phyloP scores from a whole-genome alignment of 1,139 yeast species.

The Sugiyamaella xylanicola region DNA sequence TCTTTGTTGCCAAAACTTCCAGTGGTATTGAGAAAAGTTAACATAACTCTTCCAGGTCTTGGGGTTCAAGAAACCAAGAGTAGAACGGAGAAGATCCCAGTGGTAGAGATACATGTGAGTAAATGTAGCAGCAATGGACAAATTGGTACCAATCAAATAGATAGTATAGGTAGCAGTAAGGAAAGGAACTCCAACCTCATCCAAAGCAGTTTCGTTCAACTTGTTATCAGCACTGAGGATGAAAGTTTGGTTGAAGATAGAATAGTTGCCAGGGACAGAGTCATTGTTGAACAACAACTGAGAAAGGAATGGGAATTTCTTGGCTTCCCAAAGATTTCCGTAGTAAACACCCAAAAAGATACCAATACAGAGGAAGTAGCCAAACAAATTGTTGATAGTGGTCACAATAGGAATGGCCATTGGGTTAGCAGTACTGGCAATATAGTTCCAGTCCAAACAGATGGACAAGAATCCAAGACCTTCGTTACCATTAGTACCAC shows the following conservation, averaged over 20 bases:
- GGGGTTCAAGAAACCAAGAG: conserved; percentile 27
- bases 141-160: conserved; percentile 39
- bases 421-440: conserved; percentile 38
- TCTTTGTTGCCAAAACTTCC: conserved; percentile 25
- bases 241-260: conserved; percentile 35
- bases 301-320: conserved; percentile 39
- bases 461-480: conserved; percentile 38
- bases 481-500: conserved; percentile 39
- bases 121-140: conserved; percentile 40
- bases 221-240: conserved; percentile 32
- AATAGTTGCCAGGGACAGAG: conserved; percentile 34
- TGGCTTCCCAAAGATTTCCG: conserved; percentile 40
- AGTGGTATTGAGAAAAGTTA: conserved; percentile 15
- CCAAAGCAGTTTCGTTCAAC: conserved; percentile 33
- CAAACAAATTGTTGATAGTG: conserved; percentile 36
- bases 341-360: conserved; percentile 39
- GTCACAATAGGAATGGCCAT: conserved; percentile 37
- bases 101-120: conserved; percentile 36
- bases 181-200: conserved; percentile 37
- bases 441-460: conserved; percentile 41
- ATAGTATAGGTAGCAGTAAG: conserved; percentile 39
- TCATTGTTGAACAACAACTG: conserved; percentile 36
- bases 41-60: conserved; percentile 18
- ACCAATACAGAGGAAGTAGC: conserved; percentile 37
- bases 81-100: conserved; percentile 25